A percentile compares a stretch with the other conserved stretches of the same genome.
These are phyloP conservation scores for Aspergillus fijiensis DNA, from an alignment of 2,329 filamentous ascomycete species.

Conservation along the genomic window DNA sequence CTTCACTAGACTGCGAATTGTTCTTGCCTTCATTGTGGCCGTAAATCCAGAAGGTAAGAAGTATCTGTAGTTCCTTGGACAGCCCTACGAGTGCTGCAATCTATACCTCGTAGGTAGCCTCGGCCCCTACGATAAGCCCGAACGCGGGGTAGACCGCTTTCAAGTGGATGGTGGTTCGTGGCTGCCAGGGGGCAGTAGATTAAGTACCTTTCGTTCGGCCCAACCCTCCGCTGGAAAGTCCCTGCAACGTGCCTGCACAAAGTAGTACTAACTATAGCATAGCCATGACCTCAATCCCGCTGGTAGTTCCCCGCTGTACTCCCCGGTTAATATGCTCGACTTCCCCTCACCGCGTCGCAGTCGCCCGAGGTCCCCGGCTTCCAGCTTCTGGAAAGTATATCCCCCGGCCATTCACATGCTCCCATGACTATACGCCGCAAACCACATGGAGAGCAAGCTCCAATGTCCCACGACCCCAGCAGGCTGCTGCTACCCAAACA, in stretches of 20 bases:
- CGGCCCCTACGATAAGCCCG: background rate
- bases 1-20: background rate
- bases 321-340: conserved; percentile 12
- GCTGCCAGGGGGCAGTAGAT: background rate
- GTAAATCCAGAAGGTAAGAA: too few relatives aligned
- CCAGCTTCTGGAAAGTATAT: conserved; percentile 7
- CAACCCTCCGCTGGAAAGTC: too few relatives aligned
- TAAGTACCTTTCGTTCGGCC: background rate
- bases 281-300: conserved; percentile 10
- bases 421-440: background rate
- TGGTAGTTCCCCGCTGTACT: conserved; percentile 8
- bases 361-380: conserved; percentile 13
- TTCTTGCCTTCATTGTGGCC: too few relatives aligned
- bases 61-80: background rate
- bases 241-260: too few relatives aligned
- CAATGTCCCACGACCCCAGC: conserved; percentile 8
- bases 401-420: background rate
- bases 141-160: conserved; percentile 2
- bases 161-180: background rate
- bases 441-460: conserved; percentile 17
- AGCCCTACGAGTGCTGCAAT: background rate
- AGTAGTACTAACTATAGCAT: too few relatives aligned
- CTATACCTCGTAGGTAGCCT: background rate
- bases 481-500: conserved; percentile 9
- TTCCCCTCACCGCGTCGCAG: conserved; percentile 1